Conservation (phyloP, 2,329 filamentous ascomycete genomes). For the Botrytis pseudocinerea region DNA sequence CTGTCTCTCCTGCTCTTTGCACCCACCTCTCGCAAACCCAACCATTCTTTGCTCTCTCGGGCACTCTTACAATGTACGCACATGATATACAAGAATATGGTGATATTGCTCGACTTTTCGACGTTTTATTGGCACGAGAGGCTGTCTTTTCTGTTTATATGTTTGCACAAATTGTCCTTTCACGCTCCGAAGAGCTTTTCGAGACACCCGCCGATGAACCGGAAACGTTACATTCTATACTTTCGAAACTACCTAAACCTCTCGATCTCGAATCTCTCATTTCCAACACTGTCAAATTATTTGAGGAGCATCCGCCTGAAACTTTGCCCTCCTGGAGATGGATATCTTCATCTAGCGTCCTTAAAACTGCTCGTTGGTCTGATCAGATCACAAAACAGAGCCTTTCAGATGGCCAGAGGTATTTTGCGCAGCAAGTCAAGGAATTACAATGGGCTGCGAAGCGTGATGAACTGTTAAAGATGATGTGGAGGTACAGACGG, state of each 20-base stretch:
- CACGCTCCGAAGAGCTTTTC: constrained; percentile 80
- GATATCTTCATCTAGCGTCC: constrained; percentile 74
- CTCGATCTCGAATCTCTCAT: constrained; percentile 81
- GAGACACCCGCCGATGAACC: constrained; percentile 79
- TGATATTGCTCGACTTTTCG: constrained; percentile 87
- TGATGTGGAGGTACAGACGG: constrained; percentile 64
- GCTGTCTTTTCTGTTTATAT: constrained; percentile 90
- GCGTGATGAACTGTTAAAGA: constrained; percentile 50
- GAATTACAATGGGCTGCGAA: constrained; percentile 70
- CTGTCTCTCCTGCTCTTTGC: constrained; percentile 70
- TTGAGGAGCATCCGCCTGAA: constrained; percentile 68
- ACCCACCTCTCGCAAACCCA: constrained; percentile 74
- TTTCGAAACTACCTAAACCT: constrained; percentile 81
- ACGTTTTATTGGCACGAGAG: constrained; percentile 83
- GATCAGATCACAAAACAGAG: constrained; percentile 54
- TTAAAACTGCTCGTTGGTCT: constrained; percentile 74
- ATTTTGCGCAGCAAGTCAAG: constrained; percentile 70
- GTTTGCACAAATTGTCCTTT: constrained; percentile 84
- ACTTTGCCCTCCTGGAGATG: constrained; percentile 68
- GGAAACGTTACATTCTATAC: constrained; percentile 86
- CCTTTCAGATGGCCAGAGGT: constrained; percentile 63
- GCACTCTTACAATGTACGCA: constrained; percentile 92
- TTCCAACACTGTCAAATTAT: constrained; percentile 61
- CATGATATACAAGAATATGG: constrained; percentile 91
- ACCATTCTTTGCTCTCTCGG: constrained; percentile 91